phyloP scores from a whole-genome alignment of 306 rosid genomes.

The Calophaca sinica region DNA sequence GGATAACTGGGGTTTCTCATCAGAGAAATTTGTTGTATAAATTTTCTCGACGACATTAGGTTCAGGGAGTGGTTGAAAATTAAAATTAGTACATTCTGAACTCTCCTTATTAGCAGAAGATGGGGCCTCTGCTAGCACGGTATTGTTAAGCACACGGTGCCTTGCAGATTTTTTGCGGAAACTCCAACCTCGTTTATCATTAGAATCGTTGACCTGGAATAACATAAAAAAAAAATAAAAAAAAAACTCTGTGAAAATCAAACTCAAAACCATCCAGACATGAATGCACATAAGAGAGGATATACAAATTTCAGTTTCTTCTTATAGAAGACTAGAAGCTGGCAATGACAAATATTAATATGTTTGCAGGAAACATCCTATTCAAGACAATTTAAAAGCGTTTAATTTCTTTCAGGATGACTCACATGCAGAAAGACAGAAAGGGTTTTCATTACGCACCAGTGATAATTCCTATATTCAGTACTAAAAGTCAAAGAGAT shows the following conservation, averaged over 20 bases:
- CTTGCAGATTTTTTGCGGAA: slow-evolving; percentile 80
- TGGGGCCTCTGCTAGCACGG: slow-evolving; percentile 63
- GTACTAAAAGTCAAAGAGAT: not conserved
- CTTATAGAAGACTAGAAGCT: too few relatives aligned
- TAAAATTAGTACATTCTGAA: slow-evolving; percentile 56
- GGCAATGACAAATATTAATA: slow-evolving; percentile 10
- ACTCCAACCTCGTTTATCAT: slow-evolving; percentile 91
- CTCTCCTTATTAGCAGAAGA: slow-evolving; percentile 67
- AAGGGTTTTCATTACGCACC: not conserved
- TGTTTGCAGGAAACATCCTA: slow-evolving; percentile 10
- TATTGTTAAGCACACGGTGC: slow-evolving; percentile 88
- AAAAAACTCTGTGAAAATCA: slow-evolving; percentile 3
- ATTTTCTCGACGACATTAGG: slow-evolving; percentile 61
- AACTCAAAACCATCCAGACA: not conserved
- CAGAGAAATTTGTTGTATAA: slow-evolving; percentile 47
- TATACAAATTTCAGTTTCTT: too few relatives aligned
- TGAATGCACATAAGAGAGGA: slow-evolving; percentile 5
- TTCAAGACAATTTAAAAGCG: too few relatives aligned
- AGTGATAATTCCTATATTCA: not conserved
- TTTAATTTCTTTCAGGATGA: not conserved
- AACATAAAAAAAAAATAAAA: not conserved
- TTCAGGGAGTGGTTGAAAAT: slow-evolving; percentile 55
- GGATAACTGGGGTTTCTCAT: slow-evolving; percentile 60
- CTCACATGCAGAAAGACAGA: not conserved
- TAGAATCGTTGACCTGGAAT: slow-evolving; percentile 66